phyloP scores from a whole-genome alignment of 2,329 filamentous ascomycete species.

The Truncatella angustata region DNA sequence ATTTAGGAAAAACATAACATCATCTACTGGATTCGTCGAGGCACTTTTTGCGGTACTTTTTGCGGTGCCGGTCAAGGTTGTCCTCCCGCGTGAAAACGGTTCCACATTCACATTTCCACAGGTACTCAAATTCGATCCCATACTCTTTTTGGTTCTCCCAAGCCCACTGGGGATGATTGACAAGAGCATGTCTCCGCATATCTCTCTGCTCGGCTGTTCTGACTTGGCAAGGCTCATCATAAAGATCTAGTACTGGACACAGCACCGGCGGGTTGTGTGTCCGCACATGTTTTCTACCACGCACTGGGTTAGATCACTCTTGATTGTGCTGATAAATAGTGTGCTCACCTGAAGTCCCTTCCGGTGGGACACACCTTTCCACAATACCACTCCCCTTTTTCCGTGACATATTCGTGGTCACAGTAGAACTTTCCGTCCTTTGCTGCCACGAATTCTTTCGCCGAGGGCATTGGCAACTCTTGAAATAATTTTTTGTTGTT shows the following conservation, averaged over 20 bases:
- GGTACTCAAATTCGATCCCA: neutral
- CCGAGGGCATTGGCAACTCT: neutral
- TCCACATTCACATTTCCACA: too few species aligned
- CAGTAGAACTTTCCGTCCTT: neutral
- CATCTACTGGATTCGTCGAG: too few species aligned
- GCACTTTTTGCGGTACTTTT: too few species aligned
- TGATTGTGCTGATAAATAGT: neutral
- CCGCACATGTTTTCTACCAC: conserved; percentile 1
- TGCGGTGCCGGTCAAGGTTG: conserved; percentile 3
- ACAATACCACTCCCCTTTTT: too few species aligned
- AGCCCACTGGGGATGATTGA: neutral
- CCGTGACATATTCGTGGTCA: too few species aligned
- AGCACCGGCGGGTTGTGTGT: conserved; percentile 4
- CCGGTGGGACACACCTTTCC: too few species aligned
- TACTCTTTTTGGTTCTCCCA: neutral
- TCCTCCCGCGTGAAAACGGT: conserved; percentile 2
- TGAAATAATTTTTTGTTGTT: neutral
- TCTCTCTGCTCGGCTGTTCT: neutral
- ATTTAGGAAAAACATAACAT: neutral
- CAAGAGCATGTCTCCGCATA: conserved; percentile 2
- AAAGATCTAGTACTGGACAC: neutral
- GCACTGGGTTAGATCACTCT: neutral
- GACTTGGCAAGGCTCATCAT: neutral
- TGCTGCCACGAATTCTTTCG: neutral
- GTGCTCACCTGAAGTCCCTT: conserved; percentile 2